phyloP scores from a whole-genome alignment of 768 basidiomycete species.

The Russula vinacea region DNA sequence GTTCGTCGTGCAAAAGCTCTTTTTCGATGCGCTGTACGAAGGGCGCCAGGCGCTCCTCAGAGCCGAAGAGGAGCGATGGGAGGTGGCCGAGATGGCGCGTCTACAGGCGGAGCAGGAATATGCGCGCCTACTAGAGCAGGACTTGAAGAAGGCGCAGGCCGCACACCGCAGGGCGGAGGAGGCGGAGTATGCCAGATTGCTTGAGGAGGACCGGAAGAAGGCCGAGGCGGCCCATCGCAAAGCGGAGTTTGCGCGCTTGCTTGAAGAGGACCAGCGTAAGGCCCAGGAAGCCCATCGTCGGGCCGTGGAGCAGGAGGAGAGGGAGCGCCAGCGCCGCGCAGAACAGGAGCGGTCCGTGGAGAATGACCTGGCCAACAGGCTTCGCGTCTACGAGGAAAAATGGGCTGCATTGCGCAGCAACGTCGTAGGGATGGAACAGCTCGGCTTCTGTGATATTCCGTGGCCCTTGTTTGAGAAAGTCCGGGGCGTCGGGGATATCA shows the following conservation, averaged over 20 bases:
- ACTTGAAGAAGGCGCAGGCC: conserved; percentile 1
- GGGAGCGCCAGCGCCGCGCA: neutral
- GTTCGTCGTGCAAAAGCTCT: conserved; percentile 4
- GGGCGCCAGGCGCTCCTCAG: conserved; percentile 2
- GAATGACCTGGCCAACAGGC: neutral
- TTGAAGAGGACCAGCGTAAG: conserved; percentile 7
- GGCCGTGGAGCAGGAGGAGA: conserved; percentile 8
- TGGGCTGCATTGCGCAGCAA: conserved; percentile 22
- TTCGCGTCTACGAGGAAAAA: conserved; percentile 26
- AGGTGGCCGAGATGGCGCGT: neutral
- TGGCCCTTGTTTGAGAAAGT: conserved; percentile 42
- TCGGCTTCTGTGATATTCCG: conserved; percentile 41
- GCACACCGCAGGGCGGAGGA: conserved; percentile 3
- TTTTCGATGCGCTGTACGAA: conserved; percentile 15
- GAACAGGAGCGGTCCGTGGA: neutral
- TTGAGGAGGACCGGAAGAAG: conserved; percentile 8
- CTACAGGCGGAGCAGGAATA: conserved; percentile 3
- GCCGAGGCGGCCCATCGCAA: conserved; percentile 2
- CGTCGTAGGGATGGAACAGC: neutral
- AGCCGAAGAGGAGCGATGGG: neutral
- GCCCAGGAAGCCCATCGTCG: conserved; percentile 11
- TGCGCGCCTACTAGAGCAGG: neutral
- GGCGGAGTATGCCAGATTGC: conserved; percentile 1
- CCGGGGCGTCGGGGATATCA: conserved; percentile 37
- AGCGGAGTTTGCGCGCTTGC: conserved; percentile 2